Evolutionary conservation across 768 basidiomycete genomes (phyloP).

Genomic region (Xerocomellus chrysenteron): DNA sequence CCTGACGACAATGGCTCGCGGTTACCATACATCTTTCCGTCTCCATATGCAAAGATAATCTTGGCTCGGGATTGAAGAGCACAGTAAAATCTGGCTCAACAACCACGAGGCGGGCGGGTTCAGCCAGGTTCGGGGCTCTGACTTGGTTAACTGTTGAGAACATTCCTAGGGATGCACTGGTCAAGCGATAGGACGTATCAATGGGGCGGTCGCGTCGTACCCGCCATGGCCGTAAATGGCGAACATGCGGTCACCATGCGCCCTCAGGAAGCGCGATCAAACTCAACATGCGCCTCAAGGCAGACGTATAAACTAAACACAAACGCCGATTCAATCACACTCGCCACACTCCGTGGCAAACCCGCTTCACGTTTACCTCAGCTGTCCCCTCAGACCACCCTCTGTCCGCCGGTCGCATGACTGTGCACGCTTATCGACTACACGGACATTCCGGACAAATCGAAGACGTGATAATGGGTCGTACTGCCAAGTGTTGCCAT

Average conservation of each 20-base stretch:
- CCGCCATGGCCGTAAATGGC: slow-evolving; percentile 31
- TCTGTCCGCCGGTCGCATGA: slow-evolving; percentile 9
- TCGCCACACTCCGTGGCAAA: slow-evolving; percentile 9
- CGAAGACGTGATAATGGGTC: slow-evolving; percentile 32
- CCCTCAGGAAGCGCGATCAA: slow-evolving; percentile 27
- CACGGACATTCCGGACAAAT: slow-evolving; percentile 29
- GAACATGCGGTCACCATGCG: slow-evolving; percentile 38
- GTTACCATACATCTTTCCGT: not conserved
- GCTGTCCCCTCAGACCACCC: slow-evolving; percentile 12
- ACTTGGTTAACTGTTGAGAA: slow-evolving; percentile 6
- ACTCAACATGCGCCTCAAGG: slow-evolving; percentile 30
- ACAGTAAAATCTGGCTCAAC: not conserved
- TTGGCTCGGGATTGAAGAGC: not conserved
- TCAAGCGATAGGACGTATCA: slow-evolving; percentile 18
- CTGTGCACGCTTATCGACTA: slow-evolving; percentile 16
- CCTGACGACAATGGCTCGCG: not conserved
- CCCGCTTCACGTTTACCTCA: slow-evolving; percentile 32
- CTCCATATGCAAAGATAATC: not conserved
- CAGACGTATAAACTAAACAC: slow-evolving; percentile 26
- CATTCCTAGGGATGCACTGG: not conserved
- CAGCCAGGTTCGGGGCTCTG: not conserved
- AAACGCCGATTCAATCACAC: slow-evolving; percentile 24
- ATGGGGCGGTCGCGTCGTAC: slow-evolving; percentile 12
- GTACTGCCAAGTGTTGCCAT: slow-evolving; percentile 6
- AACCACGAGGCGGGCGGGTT: not conserved